These are phyloP conservation scores for Coemansia sp. DNA, from an alignment of 371 early-diverging fungal species.

Conservation along the genomic window DNA sequence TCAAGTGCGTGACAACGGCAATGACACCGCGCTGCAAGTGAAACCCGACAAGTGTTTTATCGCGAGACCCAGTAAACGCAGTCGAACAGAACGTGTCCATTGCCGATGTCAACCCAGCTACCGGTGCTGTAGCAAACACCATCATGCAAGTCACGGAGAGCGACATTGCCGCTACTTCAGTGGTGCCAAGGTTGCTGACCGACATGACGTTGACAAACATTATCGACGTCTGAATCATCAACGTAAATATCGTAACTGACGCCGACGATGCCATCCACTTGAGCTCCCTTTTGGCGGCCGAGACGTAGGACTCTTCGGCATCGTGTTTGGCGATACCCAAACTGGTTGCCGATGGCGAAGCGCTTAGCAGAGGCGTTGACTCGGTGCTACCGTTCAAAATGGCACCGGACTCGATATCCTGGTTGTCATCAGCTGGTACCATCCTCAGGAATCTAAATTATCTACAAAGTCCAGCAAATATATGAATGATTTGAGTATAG, in stretches of 20 bases:
- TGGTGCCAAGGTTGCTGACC: slow-evolving; percentile 57
- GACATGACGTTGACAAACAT: slow-evolving; percentile 63
- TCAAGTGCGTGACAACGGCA: slow-evolving; percentile 21
- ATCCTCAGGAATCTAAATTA: too few relatives aligned
- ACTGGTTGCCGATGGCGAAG: background rate
- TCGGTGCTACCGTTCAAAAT: slow-evolving; percentile 73
- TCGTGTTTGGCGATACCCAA: slow-evolving; percentile 6
- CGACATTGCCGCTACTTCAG: slow-evolving; percentile 42
- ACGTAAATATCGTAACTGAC: slow-evolving; percentile 56
- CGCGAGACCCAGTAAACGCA: slow-evolving; percentile 71
- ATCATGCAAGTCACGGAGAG: slow-evolving; percentile 51
- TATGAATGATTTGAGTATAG: too few relatives aligned
- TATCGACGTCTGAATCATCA: slow-evolving; percentile 54
- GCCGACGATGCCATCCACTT: slow-evolving; percentile 75
- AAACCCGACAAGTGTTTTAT: slow-evolving; percentile 72
- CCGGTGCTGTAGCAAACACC: slow-evolving; percentile 20
- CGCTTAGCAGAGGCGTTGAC: slow-evolving; percentile 40
- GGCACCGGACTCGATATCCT: slow-evolving; percentile 71
- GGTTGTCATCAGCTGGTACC: too few relatives aligned
- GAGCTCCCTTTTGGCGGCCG: slow-evolving; percentile 56
- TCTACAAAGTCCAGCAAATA: too few relatives aligned
- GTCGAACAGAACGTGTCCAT: slow-evolving; percentile 61
- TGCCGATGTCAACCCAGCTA: slow-evolving; percentile 36
- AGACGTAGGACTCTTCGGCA: background rate
- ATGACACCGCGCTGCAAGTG: slow-evolving; percentile 83